Base-by-base conservation (phyloP, 208 protist genomes). In the Leishmania mexicana region DNA sequence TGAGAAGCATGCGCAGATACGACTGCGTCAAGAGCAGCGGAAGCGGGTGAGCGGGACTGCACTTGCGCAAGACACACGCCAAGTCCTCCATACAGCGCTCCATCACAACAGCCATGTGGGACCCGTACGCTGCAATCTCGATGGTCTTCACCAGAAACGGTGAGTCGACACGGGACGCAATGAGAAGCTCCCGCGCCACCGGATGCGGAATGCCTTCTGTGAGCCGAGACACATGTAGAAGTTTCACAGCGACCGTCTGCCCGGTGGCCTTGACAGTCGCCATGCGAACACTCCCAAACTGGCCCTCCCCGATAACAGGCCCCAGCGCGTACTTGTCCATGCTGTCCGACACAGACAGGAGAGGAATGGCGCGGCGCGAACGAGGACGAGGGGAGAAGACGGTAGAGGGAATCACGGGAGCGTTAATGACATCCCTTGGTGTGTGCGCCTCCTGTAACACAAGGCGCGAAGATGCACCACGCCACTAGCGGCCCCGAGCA, bases 191-290 rank as follows among this genome's bases (percentile, higher is more conserved):
- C 24, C 95, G 90, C 15, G 92, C 95, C 19, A 96, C 81, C 2
- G 92, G 90, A 77, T 97, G 92, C 1, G 95, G 95, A 72, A 98
- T 88, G n/a, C 91, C 95, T 60, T 96, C 93, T 8, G 88, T 84
- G 0, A 88, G 78, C 10, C 88, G 83, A 0, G 82, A 64, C 19
- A 96, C 76, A 42, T 84, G 88, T 47, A 98, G 88, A 0, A 93
- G 67, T 78, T 98, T 98, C 47, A 98, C 81, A 13, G 92, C 95
- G 10, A 96, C 93, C 10, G 53, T 83, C 31, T 83, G 83, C 17
- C 90, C 91, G 19, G 93, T 92, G 1, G 64, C 84, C 58, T 90
- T 95, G 2, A 91, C 79, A 21, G 85, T 76, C 24, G 90, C 95
- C 53, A 83, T 83, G 7, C 87, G 80, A 31, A 98, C 93, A 68